Evolutionary conservation across 1,139 yeast genomes (phyloP).

Genomic region (Protomyces inundatus): DNA sequence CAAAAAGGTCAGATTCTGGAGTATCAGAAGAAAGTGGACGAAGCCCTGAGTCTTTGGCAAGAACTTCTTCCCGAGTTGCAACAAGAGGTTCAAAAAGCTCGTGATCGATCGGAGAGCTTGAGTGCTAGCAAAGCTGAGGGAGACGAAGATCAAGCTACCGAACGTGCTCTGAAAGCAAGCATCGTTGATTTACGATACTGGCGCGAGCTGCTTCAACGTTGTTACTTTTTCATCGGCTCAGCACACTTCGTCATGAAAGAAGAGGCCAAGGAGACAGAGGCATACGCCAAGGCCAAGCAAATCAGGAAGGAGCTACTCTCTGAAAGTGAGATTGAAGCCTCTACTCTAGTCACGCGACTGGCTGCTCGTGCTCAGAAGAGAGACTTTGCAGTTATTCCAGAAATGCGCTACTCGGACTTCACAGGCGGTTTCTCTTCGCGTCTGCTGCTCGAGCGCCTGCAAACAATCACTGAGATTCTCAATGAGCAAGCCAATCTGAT

Average conservation of each 20-base stretch:
- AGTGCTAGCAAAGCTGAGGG: conserved; percentile 28
- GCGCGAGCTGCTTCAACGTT: conserved; percentile 64
- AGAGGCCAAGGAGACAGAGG: conserved; percentile 41
- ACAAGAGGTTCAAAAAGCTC: conserved; percentile 30
- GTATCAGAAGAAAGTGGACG: conserved; percentile 47
- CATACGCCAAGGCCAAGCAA: conserved; percentile 59
- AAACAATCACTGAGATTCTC: conserved; percentile 40
- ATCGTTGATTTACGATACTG: conserved; percentile 38
- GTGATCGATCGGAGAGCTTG: conserved; percentile 32
- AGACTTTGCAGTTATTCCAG: conserved; percentile 35
- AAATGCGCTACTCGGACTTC: conserved; percentile 33
- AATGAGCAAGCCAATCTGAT: conserved; percentile 56
- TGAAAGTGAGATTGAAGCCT: conserved; percentile 34
- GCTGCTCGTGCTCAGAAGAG: conserved; percentile 29
- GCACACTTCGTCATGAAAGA: conserved; percentile 59
- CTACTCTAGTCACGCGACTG: conserved; percentile 32
- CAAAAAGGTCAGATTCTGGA: conserved; percentile 65
- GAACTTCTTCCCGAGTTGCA: conserved; percentile 41
- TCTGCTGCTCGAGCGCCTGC: conserved; percentile 32
- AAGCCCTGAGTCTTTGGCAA: conserved; percentile 48
- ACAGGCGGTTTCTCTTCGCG: conserved; percentile 34
- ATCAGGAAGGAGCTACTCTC: conserved; percentile 45
- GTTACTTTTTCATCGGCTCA: conserved; percentile 74
- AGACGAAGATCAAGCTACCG: conserved; percentile 16
- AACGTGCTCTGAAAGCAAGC: conserved; percentile 1